Percentiles rank a stretch among this genome's conserved stretches.
These are phyloP conservation scores for Elsinoe fawcettii DNA, from an alignment of 2,329 filamentous ascomycete species.

Conservation along the genomic window DNA sequence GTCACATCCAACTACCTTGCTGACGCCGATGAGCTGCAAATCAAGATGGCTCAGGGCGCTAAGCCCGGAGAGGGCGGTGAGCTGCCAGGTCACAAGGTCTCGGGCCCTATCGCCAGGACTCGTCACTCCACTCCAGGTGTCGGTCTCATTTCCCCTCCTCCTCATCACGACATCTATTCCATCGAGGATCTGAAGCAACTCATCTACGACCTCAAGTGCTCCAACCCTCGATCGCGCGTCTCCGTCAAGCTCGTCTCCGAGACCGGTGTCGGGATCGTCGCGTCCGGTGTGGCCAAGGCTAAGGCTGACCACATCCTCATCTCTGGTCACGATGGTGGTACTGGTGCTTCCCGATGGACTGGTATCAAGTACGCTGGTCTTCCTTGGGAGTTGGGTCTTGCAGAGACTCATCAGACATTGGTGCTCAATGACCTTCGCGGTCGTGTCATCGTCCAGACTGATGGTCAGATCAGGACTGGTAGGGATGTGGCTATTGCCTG, in stretches of 20 bases:
- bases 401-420: slow-evolving; percentile 92
- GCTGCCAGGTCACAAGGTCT: slow-evolving; percentile 93
- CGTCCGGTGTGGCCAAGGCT: slow-evolving; percentile 93
- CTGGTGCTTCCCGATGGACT: slow-evolving; percentile 93
- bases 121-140: slow-evolving; percentile 95
- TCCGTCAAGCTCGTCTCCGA: slow-evolving; percentile 98
- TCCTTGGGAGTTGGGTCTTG: slow-evolving; percentile 92
- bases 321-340: slow-evolving; percentile 93
- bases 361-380: slow-evolving; percentile 98
- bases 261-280: slow-evolving; percentile 94
- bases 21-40: slow-evolving; percentile 92
- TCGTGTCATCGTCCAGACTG: slow-evolving; percentile 91
- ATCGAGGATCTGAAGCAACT: slow-evolving; percentile 97
- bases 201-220: slow-evolving; percentile 96
- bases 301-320: slow-evolving; percentile 96
- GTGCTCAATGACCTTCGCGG: slow-evolving; percentile 93
- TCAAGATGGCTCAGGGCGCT: slow-evolving; percentile 98
- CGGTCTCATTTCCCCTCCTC: slow-evolving; percentile 88
- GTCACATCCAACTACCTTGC: slow-evolving; percentile 92
- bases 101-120: slow-evolving; percentile 84
- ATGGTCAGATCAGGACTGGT: slow-evolving; percentile 87
- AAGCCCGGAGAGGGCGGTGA: slow-evolving; percentile 98
- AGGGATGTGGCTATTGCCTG: slow-evolving; percentile 92
- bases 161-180: slow-evolving; percentile 97
- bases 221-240: slow-evolving; percentile 81